phyloP scores from a whole-genome alignment of 2,329 filamentous ascomycete genomes.

The Epicoccum sorghinum region DNA sequence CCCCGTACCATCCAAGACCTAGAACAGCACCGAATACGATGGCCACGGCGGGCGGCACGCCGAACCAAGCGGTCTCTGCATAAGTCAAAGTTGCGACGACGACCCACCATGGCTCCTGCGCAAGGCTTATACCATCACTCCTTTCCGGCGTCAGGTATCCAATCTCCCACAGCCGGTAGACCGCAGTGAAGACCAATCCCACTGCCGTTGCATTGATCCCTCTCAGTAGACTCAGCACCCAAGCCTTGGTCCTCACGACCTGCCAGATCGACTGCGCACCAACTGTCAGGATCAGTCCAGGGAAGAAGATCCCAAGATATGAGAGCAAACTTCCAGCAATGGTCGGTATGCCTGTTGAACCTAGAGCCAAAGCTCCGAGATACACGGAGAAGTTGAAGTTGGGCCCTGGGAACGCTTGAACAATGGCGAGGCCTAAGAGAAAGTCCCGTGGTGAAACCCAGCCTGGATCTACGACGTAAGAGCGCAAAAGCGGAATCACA shows the following conservation, averaged over 20 bases:
- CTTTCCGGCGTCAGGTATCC: slow-evolving; percentile 49
- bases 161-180: slow-evolving; percentile 54
- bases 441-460: slow-evolving; percentile 76
- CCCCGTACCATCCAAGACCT: slow-evolving; percentile 50
- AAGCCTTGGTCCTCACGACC: slow-evolving; percentile 42
- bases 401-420: slow-evolving; percentile 71
- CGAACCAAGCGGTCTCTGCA: slow-evolving; percentile 50
- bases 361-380: slow-evolving; percentile 48
- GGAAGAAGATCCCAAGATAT: slow-evolving; percentile 51
- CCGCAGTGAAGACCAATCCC: slow-evolving; percentile 53
- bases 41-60: slow-evolving; percentile 47
- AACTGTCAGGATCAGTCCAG: slow-evolving; percentile 47
- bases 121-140: slow-evolving; percentile 45
- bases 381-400: slow-evolving; percentile 62
- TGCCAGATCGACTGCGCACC: slow-evolving; percentile 50
- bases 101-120: slow-evolving; percentile 53
- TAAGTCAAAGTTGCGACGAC: slow-evolving; percentile 52
- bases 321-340: slow-evolving; percentile 46
- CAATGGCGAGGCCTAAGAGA: slow-evolving; percentile 73
- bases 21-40: slow-evolving; percentile 49
- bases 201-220: slow-evolving; percentile 53
- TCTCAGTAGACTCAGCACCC: slow-evolving; percentile 43
- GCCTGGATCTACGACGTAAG: slow-evolving; percentile 65
- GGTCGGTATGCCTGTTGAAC: slow-evolving; percentile 32
- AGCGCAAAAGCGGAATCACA: slow-evolving; percentile 52